Evolutionary conservation across 306 rosid genomes (phyloP), one percentile per base, ranked within the genome.

Genomic region (Cucurbita maxima): DNA sequence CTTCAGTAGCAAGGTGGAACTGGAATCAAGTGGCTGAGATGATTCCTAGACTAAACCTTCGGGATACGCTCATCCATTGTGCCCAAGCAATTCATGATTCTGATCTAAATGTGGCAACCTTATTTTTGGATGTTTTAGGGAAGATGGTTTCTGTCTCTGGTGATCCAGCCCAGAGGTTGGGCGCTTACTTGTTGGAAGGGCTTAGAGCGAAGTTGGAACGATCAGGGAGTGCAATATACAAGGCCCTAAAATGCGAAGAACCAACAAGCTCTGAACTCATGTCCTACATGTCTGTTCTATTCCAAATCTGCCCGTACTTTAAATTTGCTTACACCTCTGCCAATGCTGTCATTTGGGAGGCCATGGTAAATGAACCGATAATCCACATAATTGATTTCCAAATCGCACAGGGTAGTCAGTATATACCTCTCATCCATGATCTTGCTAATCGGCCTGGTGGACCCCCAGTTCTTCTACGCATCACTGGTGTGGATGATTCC

Each of bases 141-240:
- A 86, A 83, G 60, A 91, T 83, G 96, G 99, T 95, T 19, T 95
- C 97, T 0, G 91, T 95, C 56, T 76, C 80, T 11, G 99, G 99
- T 38, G 86, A 84, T 14, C 99, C 97, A 45, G 75, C 81, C 9
- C 90, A 91, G 73, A 84, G 99, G 68, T 34, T 95, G 82, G 96
- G 97, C 59, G 97, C 99, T 78, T 95, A 95, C 86, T 41, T 89
- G 92, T 82, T 95, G 86, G 99, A 95, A 82, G 99, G 99, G 75
- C 87, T 95, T 14, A 82, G 87, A 83, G 99, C 99, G 37, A 88
- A 85, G 84, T 41, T 88, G 82, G 96, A 86, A 68, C 83, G 85
- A 68, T 91, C 99, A 7, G 99, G 99, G 60, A 91, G 91, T 75
- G 11, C 53, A 58, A 91, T 95, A 84, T 95, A 91, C 88, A 91